Evolutionary conservation across 2,329 filamentous ascomycete genomes (phyloP).

Genomic region (Epichloe gansuensis): DNA sequence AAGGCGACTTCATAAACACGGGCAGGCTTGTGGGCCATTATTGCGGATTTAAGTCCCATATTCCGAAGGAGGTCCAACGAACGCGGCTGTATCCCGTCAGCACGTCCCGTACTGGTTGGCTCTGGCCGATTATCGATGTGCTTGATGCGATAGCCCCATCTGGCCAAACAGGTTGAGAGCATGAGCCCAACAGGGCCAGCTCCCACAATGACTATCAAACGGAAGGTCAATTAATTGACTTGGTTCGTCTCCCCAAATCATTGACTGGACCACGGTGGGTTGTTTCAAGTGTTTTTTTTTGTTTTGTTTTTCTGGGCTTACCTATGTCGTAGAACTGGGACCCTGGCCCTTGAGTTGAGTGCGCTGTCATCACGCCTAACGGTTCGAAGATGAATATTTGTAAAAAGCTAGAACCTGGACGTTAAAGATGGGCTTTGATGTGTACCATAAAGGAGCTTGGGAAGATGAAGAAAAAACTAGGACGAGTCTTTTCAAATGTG

Average conservation of each 20-base stretch:
- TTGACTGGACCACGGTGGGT: neutral
- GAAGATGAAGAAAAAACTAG: neutral
- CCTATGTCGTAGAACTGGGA: constrained; percentile 30
- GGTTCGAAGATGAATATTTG: neutral
- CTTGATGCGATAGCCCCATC: constrained; percentile 92
- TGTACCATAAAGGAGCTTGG: too few species aligned
- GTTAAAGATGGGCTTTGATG: neutral
- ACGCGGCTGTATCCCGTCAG: constrained; percentile 83
- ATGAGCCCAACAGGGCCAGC: constrained; percentile 82
- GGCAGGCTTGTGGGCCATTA: constrained; percentile 79
- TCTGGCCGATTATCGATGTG: constrained; percentile 85
- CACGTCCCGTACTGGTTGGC: constrained; percentile 73
- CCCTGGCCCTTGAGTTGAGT: neutral
- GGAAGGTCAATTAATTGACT: neutral
- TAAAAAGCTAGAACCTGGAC: too few species aligned
- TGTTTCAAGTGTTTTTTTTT: neutral
- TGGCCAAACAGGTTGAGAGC: constrained; percentile 72
- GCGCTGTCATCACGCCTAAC: neutral
- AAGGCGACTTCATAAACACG: constrained; percentile 71
- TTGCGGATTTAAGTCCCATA: constrained; percentile 75
- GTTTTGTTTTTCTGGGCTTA: constrained; percentile 12
- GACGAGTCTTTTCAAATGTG: neutral
- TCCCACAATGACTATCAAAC: constrained; percentile 61
- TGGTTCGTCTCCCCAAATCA: neutral
- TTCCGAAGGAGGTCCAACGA: constrained; percentile 79